phyloP scores from a whole-genome alignment of 805 yeast genomes.

The Kurtzmaniella fragi region DNA sequence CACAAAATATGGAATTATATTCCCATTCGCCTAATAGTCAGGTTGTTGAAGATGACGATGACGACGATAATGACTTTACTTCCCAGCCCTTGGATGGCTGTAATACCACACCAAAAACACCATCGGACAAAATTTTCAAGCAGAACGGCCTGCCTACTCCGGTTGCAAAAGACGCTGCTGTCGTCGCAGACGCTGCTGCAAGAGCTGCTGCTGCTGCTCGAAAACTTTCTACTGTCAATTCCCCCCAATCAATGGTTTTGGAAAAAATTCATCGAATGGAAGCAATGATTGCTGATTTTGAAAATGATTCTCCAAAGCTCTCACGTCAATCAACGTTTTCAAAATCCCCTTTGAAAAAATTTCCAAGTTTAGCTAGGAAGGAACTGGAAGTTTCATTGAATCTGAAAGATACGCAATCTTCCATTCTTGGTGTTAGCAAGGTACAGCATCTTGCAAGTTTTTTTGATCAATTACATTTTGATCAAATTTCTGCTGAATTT shows the following conservation, averaged over 20 bases:
- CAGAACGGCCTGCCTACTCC: too few species aligned
- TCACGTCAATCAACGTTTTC: not conserved
- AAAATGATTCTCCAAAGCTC: conserved; percentile 8
- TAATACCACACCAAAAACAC: too few species aligned
- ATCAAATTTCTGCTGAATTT: conserved; percentile 77
- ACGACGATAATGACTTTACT: too few species aligned
- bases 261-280: conserved; percentile 12
- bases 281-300: conserved; percentile 5
- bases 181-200: too few species aligned
- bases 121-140: too few species aligned
- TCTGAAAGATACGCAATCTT: conserved; percentile 1
- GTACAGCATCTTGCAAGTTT: conserved; percentile 64
- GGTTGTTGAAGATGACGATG: too few species aligned
- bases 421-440: conserved; percentile 11
- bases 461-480: conserved; percentile 73
- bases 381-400: conserved; percentile 3
- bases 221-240: not conserved
- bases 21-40: too few species aligned
- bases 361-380: not conserved
- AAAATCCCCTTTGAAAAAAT: conserved; percentile 1
- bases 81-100: too few species aligned
- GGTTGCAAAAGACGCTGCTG: too few species aligned
- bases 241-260: conserved; percentile 3
- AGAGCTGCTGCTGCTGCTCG: too few species aligned
- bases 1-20: too few species aligned